Base-by-base conservation (phyloP, 208 protist genomes). In the Angomonas desouzai region DNA sequence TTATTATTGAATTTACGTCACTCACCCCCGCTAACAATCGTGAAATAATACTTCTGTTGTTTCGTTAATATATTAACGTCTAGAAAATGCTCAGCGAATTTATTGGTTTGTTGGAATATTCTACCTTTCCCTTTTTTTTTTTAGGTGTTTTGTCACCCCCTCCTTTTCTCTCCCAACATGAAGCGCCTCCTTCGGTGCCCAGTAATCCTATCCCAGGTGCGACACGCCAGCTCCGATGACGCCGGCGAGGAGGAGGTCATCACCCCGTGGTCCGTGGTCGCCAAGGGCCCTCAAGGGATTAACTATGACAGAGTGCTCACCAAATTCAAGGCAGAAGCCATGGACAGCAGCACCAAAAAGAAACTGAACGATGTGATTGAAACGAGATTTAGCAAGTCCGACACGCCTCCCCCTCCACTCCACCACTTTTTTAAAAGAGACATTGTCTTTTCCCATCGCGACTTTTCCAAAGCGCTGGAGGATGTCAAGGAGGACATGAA, bases 381-480 rank as follows among this genome's bases (percentile, higher is more conserved):
- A 40, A 45, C 51, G 60, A 40, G 58, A n/a, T 40, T 49, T 45
- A 56, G 48, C 58, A 40, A 47, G 6, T n/a, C 25, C n/a, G 53
- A 48, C 4, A 23, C n/a, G 11, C 32, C 32, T 28, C 59, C 53
- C 1, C 9, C 45, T 22, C 65, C 55, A 10, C 34, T 93, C 48
- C 97, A 99, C 70, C 89, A 89, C 56, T 98, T 97, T 43, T 85
- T 99, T 45, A 76, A 69, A 2, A 91, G 98, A 55, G 89, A 89
- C 23, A 81, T 99, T 48, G 99, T 97, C 55, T 99, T 99, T 74
- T 98, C 97, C 0, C 98, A 99, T 73, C 77, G 98, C 55, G 98
- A 99, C 61, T 89, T 99, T 28, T 73, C 92, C 23, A 64, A 66
- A 28, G 92, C 98, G 11, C 85, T 99, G 16, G 72, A 96, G 58